A percentile compares a stretch with the other conserved stretches of the same genome.
phyloP scores from a whole-genome alignment of 129 eudicot species.

The Escallonia rubra region DNA sequence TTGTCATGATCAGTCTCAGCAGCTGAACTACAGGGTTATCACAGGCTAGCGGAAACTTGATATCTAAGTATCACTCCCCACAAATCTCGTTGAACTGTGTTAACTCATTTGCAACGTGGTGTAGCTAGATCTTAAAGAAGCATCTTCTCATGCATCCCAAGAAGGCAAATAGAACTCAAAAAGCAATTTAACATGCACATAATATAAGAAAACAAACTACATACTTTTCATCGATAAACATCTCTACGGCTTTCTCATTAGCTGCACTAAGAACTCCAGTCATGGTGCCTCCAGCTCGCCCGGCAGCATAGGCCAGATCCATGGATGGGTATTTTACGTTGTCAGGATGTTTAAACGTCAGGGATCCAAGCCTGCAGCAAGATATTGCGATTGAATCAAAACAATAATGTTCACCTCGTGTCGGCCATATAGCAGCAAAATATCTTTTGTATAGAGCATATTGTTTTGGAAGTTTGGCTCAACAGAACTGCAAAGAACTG shows the following conservation, averaged over 20 bases:
- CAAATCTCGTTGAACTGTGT: too few species aligned
- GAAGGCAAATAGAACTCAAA: background rate
- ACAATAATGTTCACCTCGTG: too few species aligned
- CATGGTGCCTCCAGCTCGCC: conserved; percentile 98
- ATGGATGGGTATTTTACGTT: conserved; percentile 94
- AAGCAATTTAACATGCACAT: background rate
- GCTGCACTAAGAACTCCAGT: conserved; percentile 98
- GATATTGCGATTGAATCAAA: background rate
- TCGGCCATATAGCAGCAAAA: too few species aligned
- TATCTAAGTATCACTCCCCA: too few species aligned
- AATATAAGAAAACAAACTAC: conserved; percentile 9
- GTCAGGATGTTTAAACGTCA: conserved; percentile 88
- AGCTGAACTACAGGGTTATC: background rate
- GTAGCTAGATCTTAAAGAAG: background rate
- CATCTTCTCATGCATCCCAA: background rate
- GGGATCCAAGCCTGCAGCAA: conserved; percentile 70
- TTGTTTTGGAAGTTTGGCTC: background rate
- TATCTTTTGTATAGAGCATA: too few species aligned
- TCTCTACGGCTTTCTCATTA: conserved; percentile 92
- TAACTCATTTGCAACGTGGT: background rate
- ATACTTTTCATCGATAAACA: conserved; percentile 88
- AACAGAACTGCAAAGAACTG: background rate
- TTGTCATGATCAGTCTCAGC: background rate
- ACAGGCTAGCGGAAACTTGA: too few species aligned
- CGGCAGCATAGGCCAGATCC: conserved; percentile 91